Conservation (phyloP, 306 rosid species). For the Lupinus albus region DNA sequence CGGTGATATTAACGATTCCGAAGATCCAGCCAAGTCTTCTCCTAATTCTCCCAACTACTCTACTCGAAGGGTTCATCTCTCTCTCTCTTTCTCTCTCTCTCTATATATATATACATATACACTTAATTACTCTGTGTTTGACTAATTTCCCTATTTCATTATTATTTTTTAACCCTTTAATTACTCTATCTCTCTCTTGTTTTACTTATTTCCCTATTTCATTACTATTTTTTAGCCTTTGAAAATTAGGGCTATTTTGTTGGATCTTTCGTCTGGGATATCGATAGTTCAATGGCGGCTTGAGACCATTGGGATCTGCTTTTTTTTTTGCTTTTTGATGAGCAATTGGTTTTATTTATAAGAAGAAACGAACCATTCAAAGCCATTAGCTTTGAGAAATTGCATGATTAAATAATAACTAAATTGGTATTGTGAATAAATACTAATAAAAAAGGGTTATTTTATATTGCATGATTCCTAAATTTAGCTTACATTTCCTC, state of each 20-base stretch:
- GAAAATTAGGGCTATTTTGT: slow-evolving; percentile 29
- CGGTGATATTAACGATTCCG: slow-evolving; percentile 57
- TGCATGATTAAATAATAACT: background rate
- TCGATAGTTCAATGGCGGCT: too few species aligned
- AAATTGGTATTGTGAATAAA: background rate
- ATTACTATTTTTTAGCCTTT: background rate
- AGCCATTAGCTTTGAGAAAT: slow-evolving; percentile 1
- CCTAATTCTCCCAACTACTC: slow-evolving; percentile 78
- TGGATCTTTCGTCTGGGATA: slow-evolving; percentile 32
- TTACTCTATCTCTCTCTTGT: background rate
- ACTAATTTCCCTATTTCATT: background rate
- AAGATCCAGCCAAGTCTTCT: slow-evolving; percentile 83
- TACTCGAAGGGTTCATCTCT: slow-evolving; percentile 71
- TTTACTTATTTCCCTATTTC: background rate
- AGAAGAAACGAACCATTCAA: background rate
- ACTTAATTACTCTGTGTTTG: background rate
- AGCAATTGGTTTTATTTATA: slow-evolving; percentile 1
- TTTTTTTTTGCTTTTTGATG: background rate
- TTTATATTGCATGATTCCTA: background rate
- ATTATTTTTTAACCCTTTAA: background rate
- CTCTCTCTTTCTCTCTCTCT: background rate
- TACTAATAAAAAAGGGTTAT: background rate
- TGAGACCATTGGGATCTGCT: slow-evolving; percentile 10
- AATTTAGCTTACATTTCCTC: background rate
- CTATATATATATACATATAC: too few species aligned